These are phyloP conservation scores for Pseudogymnoascus sp. DNA, from an alignment of 2,329 filamentous ascomycete species.

Conservation along the genomic window DNA sequence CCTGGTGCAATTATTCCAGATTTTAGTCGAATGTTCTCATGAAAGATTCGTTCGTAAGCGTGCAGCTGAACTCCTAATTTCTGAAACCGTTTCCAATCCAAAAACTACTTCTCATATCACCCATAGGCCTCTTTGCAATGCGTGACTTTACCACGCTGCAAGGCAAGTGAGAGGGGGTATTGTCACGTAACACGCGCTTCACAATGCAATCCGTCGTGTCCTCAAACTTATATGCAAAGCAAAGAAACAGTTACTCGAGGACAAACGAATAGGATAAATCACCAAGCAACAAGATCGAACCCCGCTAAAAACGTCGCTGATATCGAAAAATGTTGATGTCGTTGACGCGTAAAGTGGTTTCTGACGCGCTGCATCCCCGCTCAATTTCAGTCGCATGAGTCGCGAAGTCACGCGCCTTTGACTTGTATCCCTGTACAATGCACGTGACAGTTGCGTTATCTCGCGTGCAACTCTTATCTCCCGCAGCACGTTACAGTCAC, in stretches of 20 bases:
- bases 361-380: not conserved
- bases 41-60: not conserved
- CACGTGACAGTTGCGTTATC: not conserved
- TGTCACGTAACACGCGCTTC: not conserved
- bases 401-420: slow-evolving; percentile 5
- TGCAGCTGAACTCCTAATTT: not conserved
- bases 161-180: not conserved
- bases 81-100: not conserved
- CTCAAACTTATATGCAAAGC: not conserved
- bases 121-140: not conserved
- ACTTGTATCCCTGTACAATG: not conserved
- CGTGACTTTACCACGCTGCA: not conserved
- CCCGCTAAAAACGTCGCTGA: not conserved
- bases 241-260: not conserved
- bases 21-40: not conserved
- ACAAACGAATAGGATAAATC: not conserved
- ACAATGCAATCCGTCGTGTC: not conserved
- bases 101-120: not conserved
- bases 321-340: not conserved
- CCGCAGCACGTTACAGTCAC: not conserved
- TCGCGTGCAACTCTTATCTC: not conserved
- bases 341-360: slow-evolving; percentile 7
- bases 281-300: not conserved
- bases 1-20: not conserved
- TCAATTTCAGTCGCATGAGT: not conserved